Evolutionary conservation across 2,329 filamentous ascomycete species (phyloP).

Genomic region (Trichoderma simmonsii): DNA sequence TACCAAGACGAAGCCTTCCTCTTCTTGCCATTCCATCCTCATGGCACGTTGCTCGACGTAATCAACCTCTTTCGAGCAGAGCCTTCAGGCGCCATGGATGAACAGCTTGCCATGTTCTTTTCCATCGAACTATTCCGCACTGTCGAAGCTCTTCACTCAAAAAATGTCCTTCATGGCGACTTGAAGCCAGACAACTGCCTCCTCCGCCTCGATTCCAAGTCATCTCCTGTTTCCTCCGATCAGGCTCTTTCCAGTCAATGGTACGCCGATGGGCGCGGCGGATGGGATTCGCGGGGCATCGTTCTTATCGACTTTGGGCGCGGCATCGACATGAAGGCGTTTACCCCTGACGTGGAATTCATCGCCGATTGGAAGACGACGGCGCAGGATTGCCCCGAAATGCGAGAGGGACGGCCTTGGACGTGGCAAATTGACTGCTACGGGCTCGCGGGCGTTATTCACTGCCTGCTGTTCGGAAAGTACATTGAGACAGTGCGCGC

Average conservation of each 20-base stretch:
- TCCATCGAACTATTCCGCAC: constrained; percentile 86
- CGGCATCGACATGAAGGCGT: constrained; percentile 88
- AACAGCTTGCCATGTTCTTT: constrained; percentile 92
- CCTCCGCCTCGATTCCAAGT: constrained; percentile 65
- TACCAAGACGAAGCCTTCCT: constrained; percentile 89
- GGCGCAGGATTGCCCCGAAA: constrained; percentile 87
- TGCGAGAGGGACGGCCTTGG: constrained; percentile 91
- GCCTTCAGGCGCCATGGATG: constrained; percentile 74
- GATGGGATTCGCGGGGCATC: constrained; percentile 79
- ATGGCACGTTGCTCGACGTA: constrained; percentile 92
- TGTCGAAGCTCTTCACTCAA: constrained; percentile 78
- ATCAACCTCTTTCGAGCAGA: constrained; percentile 82
- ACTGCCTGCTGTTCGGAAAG: constrained; percentile 86
- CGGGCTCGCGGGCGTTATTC: constrained; percentile 82
- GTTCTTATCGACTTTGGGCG: constrained; percentile 92
- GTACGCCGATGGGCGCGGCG: constrained; percentile 66
- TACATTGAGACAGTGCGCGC: constrained; percentile 79
- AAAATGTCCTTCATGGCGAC: constrained; percentile 83
- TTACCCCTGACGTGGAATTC: constrained; percentile 71
- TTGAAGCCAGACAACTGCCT: constrained; percentile 95
- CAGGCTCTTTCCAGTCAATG: constrained; percentile 61
- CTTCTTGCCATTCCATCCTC: constrained; percentile 79
- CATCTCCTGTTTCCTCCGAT: constrained; percentile 23
- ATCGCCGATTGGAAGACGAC: constrained; percentile 93
- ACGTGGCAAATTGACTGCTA: constrained; percentile 98